These are phyloP conservation scores for Claviceps quebecensis DNA, from an alignment of 2,329 filamentous ascomycete species.

Conservation along the genomic window DNA sequence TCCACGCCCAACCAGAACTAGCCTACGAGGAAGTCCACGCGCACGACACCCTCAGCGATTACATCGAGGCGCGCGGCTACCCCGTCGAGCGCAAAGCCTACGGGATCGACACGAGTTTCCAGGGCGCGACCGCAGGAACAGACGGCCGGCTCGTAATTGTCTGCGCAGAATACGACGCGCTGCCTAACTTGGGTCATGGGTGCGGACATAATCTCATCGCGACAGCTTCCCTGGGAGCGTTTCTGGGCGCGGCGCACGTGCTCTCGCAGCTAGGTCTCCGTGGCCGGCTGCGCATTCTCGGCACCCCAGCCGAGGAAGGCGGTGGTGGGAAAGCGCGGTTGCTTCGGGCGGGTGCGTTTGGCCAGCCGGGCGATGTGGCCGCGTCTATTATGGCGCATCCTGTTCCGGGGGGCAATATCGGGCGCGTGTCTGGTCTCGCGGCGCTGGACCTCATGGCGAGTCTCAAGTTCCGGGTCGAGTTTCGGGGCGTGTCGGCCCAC, in stretches of 20 bases:
- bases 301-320: slow-evolving; percentile 29
- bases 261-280: slow-evolving; percentile 14
- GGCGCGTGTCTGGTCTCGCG: not conserved
- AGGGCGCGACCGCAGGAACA: slow-evolving; percentile 12
- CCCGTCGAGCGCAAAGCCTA: slow-evolving; percentile 17
- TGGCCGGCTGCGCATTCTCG: slow-evolving; percentile 24
- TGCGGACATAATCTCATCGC: slow-evolving; percentile 33
- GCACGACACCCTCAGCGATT: slow-evolving; percentile 12
- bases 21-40: slow-evolving; percentile 17
- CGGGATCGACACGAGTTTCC: slow-evolving; percentile 20
- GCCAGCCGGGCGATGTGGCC: slow-evolving; percentile 8
- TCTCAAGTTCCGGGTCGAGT: slow-evolving; percentile 13
- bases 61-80: slow-evolving; percentile 12
- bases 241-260: slow-evolving; percentile 21
- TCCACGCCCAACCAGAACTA: slow-evolving; percentile 15
- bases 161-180: slow-evolving; percentile 30
- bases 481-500: slow-evolving; percentile 20
- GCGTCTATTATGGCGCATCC: slow-evolving; percentile 18
- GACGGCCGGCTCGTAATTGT: slow-evolving; percentile 20
- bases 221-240: slow-evolving; percentile 23
- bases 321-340: slow-evolving; percentile 24
- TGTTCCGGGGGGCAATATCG: not conserved
- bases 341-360: slow-evolving; percentile 13
- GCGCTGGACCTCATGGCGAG: slow-evolving; percentile 3
- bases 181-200: slow-evolving; percentile 29